Evolutionary conservation across 2,329 filamentous ascomycete species (phyloP).

Genomic region (Trichoderma lentiforme): DNA sequence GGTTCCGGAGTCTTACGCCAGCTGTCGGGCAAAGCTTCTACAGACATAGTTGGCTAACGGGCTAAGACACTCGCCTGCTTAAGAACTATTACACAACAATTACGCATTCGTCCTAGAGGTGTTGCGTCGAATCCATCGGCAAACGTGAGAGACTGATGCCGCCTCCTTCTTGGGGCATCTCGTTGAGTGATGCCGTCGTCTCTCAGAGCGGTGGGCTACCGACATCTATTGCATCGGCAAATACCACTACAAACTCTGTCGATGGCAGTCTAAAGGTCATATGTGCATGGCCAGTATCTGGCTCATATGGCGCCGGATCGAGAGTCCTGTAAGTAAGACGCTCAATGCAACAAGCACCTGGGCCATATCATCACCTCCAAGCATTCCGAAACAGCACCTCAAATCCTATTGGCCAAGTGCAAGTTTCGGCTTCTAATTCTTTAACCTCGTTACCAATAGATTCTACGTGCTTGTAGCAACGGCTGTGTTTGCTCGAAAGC

Average conservation of each 20-base stretch:
- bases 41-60: background rate
- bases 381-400: background rate
- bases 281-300: constrained; percentile 55
- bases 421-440: background rate
- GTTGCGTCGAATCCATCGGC: background rate
- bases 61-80: background rate
- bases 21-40: background rate
- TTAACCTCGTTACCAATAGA: constrained; percentile 31
- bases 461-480: constrained; percentile 63
- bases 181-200: background rate
- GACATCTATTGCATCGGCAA: background rate
- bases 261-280: constrained; percentile 40
- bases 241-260: constrained; percentile 11
- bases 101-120: background rate
- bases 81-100: background rate
- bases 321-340: constrained; percentile 44
- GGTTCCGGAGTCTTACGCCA: background rate
- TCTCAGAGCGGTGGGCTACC: background rate
- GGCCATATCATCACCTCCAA: background rate
- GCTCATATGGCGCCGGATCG: constrained; percentile 55
- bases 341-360: background rate
- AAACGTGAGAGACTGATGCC: constrained; percentile 9
- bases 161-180: constrained; percentile 2
- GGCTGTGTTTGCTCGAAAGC: constrained; percentile 60
- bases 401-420: background rate